phyloP scores from a whole-genome alignment of 164 flowering plant species.

The Amborella trichopoda region DNA sequence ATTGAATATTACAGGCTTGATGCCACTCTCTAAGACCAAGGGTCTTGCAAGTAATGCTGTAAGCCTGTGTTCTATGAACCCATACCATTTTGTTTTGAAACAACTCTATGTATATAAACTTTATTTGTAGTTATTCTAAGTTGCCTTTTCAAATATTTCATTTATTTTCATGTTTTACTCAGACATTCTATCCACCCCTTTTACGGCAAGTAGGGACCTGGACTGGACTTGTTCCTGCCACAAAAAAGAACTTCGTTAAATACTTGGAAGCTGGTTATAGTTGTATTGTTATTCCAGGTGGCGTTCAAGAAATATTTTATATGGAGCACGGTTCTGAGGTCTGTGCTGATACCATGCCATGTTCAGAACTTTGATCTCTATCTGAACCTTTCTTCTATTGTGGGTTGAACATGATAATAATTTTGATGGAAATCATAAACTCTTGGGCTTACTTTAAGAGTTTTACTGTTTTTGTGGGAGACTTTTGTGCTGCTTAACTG shows the following conservation, averaged over 20 bases:
- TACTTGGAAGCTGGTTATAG: conserved; percentile 55
- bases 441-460: too few species aligned
- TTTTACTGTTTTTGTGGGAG: too few species aligned
- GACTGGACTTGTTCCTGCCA: conserved; percentile 53
- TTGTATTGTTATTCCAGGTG: conserved; percentile 73
- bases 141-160: background rate
- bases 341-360: background rate
- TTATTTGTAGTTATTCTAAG: background rate
- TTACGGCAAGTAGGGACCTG: conserved; percentile 78
- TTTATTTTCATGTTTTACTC: conserved; percentile 1
- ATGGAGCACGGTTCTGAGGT: conserved; percentile 71
- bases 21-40: conserved; percentile 57
- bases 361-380: background rate
- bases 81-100: too few species aligned
- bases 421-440: too few species aligned
- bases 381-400: background rate
- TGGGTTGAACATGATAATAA: background rate
- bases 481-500: too few species aligned
- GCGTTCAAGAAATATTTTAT: conserved; percentile 53
- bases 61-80: conserved; percentile 14
- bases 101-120: too few species aligned
- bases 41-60: conserved; percentile 73
- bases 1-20: conserved; percentile 45
- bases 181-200: conserved; percentile 78
- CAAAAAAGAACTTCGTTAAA: conserved; percentile 45